These are phyloP conservation scores for Lupinus albus DNA, from an alignment of 306 rosid genomes.

Conservation along the genomic window DNA sequence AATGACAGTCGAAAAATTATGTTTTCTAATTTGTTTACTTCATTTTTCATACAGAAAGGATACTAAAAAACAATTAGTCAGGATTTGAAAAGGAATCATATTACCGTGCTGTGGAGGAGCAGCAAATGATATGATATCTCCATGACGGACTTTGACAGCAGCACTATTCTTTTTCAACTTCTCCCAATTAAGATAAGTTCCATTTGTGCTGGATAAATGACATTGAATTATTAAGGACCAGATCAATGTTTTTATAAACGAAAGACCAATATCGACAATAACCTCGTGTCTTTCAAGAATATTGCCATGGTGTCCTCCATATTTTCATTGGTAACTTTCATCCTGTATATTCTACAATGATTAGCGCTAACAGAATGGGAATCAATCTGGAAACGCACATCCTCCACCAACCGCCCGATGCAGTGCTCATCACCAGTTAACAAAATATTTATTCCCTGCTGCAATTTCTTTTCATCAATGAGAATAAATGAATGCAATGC, in stretches of 20 bases:
- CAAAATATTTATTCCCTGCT: conserved; percentile 79
- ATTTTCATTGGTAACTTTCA: conserved; percentile 51
- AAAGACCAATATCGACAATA: conserved; percentile 6
- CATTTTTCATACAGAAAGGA: conserved; percentile 24
- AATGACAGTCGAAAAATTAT: not conserved
- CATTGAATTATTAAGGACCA: not conserved
- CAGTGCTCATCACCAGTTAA: conserved; percentile 73
- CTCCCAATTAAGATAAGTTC: conserved; percentile 89
- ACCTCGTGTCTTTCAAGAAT: conserved; percentile 85
- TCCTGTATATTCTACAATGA: conserved; percentile 76
- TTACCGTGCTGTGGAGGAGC: conserved; percentile 88
- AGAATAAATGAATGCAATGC: not conserved
- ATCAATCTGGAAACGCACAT: conserved; percentile 72
- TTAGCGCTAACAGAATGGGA: conserved; percentile 69
- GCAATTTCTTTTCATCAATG: conserved; percentile 23
- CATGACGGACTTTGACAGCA: conserved; percentile 74
- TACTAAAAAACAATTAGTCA: conserved; percentile 23
- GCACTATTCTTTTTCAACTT: conserved; percentile 59
- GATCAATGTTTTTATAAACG: not conserved
- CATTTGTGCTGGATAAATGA: conserved; percentile 71
- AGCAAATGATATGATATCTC: conserved; percentile 86
- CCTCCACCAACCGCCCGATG: conserved; percentile 68
- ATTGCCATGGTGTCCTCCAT: conserved; percentile 50
- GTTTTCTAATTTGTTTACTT: not conserved
- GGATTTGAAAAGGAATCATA: conserved; percentile 10